Conservation (phyloP, 805 yeast genomes). For the Spathaspora passalidarum region DNA sequence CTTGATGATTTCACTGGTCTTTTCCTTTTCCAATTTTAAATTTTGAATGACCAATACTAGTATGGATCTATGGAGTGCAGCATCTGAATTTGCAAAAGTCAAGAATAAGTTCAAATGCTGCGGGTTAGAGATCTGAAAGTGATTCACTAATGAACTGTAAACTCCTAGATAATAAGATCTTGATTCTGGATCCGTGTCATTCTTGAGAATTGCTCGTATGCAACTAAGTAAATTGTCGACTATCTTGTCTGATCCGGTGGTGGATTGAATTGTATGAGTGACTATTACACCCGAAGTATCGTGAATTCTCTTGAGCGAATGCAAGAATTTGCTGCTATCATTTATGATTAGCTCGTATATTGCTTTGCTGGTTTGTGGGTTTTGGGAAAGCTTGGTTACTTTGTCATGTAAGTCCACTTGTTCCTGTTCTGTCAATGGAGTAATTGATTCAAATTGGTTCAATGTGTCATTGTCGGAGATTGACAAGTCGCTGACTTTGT, state of each 20-base stretch:
- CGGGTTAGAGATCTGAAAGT: constrained; percentile 16
- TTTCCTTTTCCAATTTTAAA: constrained; percentile 13
- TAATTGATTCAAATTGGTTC: neutral
- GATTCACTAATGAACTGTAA: constrained; percentile 18
- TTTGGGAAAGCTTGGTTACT: constrained; percentile 12
- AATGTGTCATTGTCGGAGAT: neutral
- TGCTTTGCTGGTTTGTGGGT: constrained; percentile 4
- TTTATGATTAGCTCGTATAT: constrained; percentile 16
- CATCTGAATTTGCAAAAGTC: constrained; percentile 11
- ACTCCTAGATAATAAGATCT: constrained; percentile 12
- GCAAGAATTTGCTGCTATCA: constrained; percentile 16
- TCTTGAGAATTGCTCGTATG: constrained; percentile 3
- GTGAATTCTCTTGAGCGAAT: constrained; percentile 14
- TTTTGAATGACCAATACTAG: constrained; percentile 21
- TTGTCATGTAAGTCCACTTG: neutral
- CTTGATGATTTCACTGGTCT: constrained; percentile 15
- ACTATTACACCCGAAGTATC: constrained; percentile 8
- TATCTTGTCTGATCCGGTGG: constrained; percentile 1
- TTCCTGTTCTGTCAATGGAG: neutral
- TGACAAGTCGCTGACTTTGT: neutral
- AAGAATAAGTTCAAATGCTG: constrained; percentile 21
- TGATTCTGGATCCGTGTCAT: neutral
- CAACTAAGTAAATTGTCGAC: constrained; percentile 6
- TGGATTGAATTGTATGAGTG: constrained; percentile 6
- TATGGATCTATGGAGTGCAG: constrained; percentile 14